Evolutionary conservation across 768 basidiomycete genomes (phyloP), one percentile per base, ranked within the genome.

Genomic region (Suillus hirtellus): DNA sequence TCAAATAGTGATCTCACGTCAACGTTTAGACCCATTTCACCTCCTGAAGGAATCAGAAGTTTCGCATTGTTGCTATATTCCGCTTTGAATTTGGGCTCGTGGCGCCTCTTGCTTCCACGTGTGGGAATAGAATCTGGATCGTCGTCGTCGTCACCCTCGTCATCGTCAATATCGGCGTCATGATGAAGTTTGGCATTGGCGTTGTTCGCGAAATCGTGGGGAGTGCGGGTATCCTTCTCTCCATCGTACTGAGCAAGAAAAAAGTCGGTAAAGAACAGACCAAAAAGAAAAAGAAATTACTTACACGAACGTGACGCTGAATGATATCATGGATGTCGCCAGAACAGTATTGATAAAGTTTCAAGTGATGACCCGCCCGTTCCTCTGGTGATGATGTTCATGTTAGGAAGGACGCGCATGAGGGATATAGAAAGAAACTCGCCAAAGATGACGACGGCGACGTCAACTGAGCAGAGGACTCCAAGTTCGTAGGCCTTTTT

Each of bases 401-500:
- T 9, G 43, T 47, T 52, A 47, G 58, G 62, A 42, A 49, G 49
- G 34, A 53, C 61, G 67, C 53, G 6, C 11, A 14, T 8, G 1
- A 35, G 37, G 31, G 17, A 61, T 35, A 59, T 37, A 60, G 2
- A 27, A 58, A 56, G 69, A 31, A 76, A 71, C 82, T 61, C 55
- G 86, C 88, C 92, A 66, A 94, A 93, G 73, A 94, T 91, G 74
- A 93, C 90, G 73, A 94, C 91, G 5, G 90, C 90, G 47, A 94
- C 90, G 69, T 93, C 92, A 68, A 93, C 92, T 15, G 90, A 92
- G 73, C 92, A 94, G 47, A 93, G 84, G 3, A 93, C 92, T n/a
- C 91, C 92, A 65, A 94, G 89, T 77, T 93, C 92, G 71, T 93
- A 93, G 0, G 92, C 92, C 72, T 93, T 93, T 77, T 93, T 93